phyloP scores from a whole-genome alignment of 1,284 basidiomycete species.

The Heterobasidion irregulare region DNA sequence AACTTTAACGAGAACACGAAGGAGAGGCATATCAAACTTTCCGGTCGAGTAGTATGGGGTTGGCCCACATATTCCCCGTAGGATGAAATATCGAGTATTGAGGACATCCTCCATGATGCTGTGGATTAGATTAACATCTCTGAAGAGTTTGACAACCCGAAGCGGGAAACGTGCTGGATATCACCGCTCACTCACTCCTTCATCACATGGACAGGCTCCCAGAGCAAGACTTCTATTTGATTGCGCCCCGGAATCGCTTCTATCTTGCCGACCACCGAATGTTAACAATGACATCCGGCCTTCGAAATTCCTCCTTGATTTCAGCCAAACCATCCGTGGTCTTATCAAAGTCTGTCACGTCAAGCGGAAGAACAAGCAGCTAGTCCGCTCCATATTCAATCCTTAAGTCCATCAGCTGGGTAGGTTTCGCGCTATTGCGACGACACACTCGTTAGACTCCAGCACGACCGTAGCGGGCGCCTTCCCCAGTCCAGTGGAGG shows the following conservation, averaged over 20 bases:
- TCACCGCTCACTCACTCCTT: conserved; percentile 7
- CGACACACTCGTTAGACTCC: conserved; percentile 16
- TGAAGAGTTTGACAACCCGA: conserved; percentile 20
- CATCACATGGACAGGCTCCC: conserved; percentile 23
- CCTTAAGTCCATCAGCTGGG: conserved; percentile 8
- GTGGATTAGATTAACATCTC: conserved; percentile 19
- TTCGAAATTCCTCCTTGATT: conserved; percentile 20
- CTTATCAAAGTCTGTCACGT: conserved; percentile 19
- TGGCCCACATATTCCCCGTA: conserved; percentile 22
- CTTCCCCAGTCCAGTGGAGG: neutral
- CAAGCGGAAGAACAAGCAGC: conserved; percentile 13
- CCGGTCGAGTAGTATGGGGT: conserved; percentile 20
- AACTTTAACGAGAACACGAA: neutral
- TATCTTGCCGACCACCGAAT: conserved; percentile 21
- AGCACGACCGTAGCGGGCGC: neutral
- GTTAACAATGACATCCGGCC: conserved; percentile 31
- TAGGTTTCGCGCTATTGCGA: conserved; percentile 17
- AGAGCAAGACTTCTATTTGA: conserved; percentile 24
- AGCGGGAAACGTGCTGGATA: neutral
- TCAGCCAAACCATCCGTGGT: conserved; percentile 22
- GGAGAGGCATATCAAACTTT: conserved; percentile 23
- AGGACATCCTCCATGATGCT: conserved; percentile 18
- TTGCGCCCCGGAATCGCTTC: conserved; percentile 21
- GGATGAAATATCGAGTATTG: conserved; percentile 24
- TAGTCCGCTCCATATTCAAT: conserved; percentile 8